A percentile compares a stretch with the other conserved stretches of the same genome.
Conservation (phyloP, 768 basidiomycete genomes). For the Favolaschia claudopus region DNA sequence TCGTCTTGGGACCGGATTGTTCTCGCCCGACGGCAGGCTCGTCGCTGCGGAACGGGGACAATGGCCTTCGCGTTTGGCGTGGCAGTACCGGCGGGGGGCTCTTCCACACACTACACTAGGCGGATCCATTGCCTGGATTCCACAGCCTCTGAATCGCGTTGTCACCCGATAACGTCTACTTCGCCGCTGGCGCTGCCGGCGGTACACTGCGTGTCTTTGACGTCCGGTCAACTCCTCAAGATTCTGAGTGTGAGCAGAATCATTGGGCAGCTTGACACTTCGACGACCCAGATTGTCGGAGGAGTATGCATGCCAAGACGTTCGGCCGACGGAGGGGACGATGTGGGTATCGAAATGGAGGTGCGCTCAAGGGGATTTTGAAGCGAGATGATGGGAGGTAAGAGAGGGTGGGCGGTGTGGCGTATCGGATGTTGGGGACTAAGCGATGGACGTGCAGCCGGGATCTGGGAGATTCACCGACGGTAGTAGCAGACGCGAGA, state of each 20-base stretch:
- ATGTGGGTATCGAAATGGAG: too few relatives aligned
- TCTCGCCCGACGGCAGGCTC: constrained; percentile 28
- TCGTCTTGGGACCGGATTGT: constrained; percentile 27
- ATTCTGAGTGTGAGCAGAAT: constrained; percentile 1
- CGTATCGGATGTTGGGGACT: too few relatives aligned
- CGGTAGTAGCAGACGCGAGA: too few relatives aligned
- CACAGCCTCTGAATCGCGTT: constrained; percentile 19
- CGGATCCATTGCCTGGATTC: constrained; percentile 16
- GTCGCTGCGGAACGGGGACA: constrained; percentile 24
- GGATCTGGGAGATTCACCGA: too few relatives aligned
- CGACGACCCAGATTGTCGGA: background rate
- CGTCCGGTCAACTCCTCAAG: constrained; percentile 10
- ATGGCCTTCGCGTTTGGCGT: constrained; percentile 26
- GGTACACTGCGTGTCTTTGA: constrained; percentile 14
- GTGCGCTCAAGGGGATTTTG: too few relatives aligned
- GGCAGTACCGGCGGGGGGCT: constrained; percentile 22
- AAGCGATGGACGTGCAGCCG: too few relatives aligned
- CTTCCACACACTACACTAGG: constrained; percentile 19
- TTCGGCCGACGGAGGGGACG: too few relatives aligned
- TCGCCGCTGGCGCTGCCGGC: constrained; percentile 14
- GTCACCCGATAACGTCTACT: constrained; percentile 6
- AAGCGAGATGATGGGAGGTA: too few relatives aligned
- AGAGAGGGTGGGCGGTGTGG: too few relatives aligned
- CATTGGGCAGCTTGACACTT: constrained; percentile 17
- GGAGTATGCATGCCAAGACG: too few relatives aligned